Evolutionary conservation across 805 yeast genomes (phyloP), one percentile per base, ranked within the genome.

Genomic region (Huiozyma sinensis): DNA sequence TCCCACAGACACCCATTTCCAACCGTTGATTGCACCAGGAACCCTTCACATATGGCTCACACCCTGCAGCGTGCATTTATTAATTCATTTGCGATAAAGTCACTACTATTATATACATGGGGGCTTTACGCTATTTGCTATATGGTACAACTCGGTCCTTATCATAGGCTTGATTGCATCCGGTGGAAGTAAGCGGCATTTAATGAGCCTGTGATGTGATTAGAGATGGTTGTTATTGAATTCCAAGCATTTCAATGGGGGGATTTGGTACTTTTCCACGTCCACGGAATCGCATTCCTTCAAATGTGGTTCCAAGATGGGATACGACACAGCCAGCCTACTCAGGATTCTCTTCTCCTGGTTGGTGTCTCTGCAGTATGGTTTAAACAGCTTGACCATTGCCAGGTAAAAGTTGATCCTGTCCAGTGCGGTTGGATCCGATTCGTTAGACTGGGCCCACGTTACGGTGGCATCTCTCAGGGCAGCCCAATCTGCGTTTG

Each of bases 401-500:
- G 70, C 65, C 58, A 73, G 69, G 59, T 75, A 78, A 12, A 77
- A 58, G 28, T 67, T 65, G 31, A 67, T 65, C 58, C 83, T 67
- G 35, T 67, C 70, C 11, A 65, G 55, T 2, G 8, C 27, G 33
- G n/a, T 17, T 12, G n/a, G 12, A 10, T 28, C 37, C 9, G 8
- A 28, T 13, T 9, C 13, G 31, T 36, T 11, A n/a, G 29, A 24
- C 9, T n/a, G 17, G 10, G 58, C 42, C 55, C 55, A 55, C 4
- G 52, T 47, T 6, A 58, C 47, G 1, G 90, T 83, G 17, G 89
- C 84, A 59, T 80, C 86, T 65, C 88, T 75, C 43, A 83, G 60
- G 2, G 88, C 81, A 28, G 84, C 79, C 88, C 88, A 83, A 63
- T 82, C 88, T 8, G 89, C 89, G 58, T 76, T 77, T 5, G 88